Base-by-base conservation (phyloP, 108 stramenopile species). In the Stephanodiscus triporus region DNA sequence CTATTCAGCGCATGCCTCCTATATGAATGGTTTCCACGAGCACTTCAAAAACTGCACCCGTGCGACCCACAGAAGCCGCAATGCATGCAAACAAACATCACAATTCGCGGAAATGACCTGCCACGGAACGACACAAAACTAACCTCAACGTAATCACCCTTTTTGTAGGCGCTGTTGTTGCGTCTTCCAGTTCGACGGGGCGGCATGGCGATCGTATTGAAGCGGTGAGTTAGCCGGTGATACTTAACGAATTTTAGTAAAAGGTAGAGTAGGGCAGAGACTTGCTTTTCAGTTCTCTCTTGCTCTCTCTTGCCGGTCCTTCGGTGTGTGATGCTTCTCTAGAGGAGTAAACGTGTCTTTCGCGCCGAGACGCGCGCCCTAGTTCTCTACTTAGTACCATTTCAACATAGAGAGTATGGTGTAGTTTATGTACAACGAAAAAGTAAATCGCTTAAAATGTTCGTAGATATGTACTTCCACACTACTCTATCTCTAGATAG, bases 81-180 rank as follows among this genome's bases (percentile, higher is more conserved):
- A 57, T 27, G n/a, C 50, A 61, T 48, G 19, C 34, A 11, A 51
- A 34, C 34, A 11, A 51, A 34, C 8, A 37, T 30, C 43, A 45
- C 47, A 11, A 36, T 48, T 50, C 61, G 26, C 45, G 34, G 34
- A 30, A 58, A 23, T 42, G 47, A 17, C 13, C 24, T 19, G 17
- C 19, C 30, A 62, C 14, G 10, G 22, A 29, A 29, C 8, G 48
- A 62, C 29, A 68, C 59, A 2, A 49, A 49, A 63, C 75, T 42
- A 48, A 76, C 75, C 62, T 76, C 75, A 36, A 76, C 56, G 40
- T 48, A 66, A 63, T 76, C 75, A 14, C 75, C 75, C 75, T 76
- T 76, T 56, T 76, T 76, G 68, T 69, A 76, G 36, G 68, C 75
- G 29, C 24, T 48, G 36, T 4, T 40, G 53, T 36, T 32, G 11